Base-by-base conservation (phyloP, 106 monocot genomes). In the Vanilla planifolia region DNA sequence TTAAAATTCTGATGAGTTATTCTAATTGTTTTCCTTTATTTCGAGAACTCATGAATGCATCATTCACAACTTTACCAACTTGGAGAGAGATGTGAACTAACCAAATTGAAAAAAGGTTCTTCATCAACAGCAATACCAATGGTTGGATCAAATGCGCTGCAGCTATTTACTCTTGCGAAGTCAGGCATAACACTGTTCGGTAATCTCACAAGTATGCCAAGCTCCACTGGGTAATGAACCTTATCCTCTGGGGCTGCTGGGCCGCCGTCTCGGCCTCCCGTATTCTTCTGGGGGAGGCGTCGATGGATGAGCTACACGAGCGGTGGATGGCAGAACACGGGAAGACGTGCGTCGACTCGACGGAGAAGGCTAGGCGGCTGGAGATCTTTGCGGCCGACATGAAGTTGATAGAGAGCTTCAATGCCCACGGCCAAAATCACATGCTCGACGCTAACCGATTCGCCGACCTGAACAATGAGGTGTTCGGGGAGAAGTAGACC, bases 361-460 rank as follows among this genome's bases (percentile, higher is more conserved):
- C 42, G 15, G 63, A 63, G 46, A 63, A 47, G n/a, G 63, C 43
- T 1, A 28, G 28, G 1, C 63, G 63, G 30, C 30, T 63, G 8
- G 46, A 63, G 6, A 63, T 63, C 27, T 63, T 63, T 45, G 47
- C 28, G 8, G 28, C 43, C 11, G 47, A 63, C 8, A 29, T 63
- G 28, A 46, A 47, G 6, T 44, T 45, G 28, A 63, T 63, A 20
- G 46, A 63, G 24, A 45, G 44, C 14, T 24, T 63, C 46, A 63
- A 63, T n/a, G 63, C 27, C 32, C 45, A 32, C 26, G 20, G 47
- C 27, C 45, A 30, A 10, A 63, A 47, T 17, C 47, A 44, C 32
- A 43, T 17, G 63, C 63, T 63, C 5, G 63, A 29, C 5, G 15
- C 32, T 46, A 63, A 63, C 21, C 23, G 32, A 20, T 63, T 63